Evolutionary conservation across 176 grass and related monocot genomes (phyloP), one percentile per base, ranked within the genome.

Genomic region (Ananas comosus): DNA sequence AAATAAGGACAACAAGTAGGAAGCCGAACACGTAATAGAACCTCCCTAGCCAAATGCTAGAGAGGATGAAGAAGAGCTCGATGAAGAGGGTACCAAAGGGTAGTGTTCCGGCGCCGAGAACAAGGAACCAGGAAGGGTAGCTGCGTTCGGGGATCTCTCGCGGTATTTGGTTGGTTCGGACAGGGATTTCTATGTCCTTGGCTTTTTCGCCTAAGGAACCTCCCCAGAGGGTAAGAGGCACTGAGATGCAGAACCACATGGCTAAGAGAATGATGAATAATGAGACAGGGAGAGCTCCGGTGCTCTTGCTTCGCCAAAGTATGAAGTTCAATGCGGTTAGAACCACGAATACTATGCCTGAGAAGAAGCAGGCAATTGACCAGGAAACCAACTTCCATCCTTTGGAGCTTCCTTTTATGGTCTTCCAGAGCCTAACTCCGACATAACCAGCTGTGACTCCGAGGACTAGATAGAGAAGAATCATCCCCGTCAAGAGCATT

Each of bases 11-110:
- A 49, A 88, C 85, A 53, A 92, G 82, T 17, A 92, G 83, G 77
- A 92, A 92, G 50, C 90, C 90, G 2, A 92, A 92, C 54, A 92
- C 90, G 57, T 92, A 92, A 65, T 92, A 92, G 80, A 92, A 92
- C 79, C 90, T 88, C 52, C 90, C 90, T 17, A 92, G 50, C 90
- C 90, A 92, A 56, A 92, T 85, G 76, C 86, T 92, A n/a, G 89
- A 92, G 24, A 92, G 82, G 51, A 92, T 92, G 82, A 88, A 92
- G 82, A 92, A 92, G 61, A 92, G 82, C 77, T 88, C 90, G 29
- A 92, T 88, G 86, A 92, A 92, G 25, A 92, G 85, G 53, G 90
- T 92, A 75, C 90, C 90, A 12, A 92, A 92, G 50, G 90, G 86
- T 74, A 92, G 76, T 17, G 90, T 92, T 72, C 90, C 90, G 0